Evolutionary conservation across 1,284 basidiomycete genomes (phyloP), one percentile per base, ranked within the genome.

Genomic region (Schizopora paradoxa): DNA sequence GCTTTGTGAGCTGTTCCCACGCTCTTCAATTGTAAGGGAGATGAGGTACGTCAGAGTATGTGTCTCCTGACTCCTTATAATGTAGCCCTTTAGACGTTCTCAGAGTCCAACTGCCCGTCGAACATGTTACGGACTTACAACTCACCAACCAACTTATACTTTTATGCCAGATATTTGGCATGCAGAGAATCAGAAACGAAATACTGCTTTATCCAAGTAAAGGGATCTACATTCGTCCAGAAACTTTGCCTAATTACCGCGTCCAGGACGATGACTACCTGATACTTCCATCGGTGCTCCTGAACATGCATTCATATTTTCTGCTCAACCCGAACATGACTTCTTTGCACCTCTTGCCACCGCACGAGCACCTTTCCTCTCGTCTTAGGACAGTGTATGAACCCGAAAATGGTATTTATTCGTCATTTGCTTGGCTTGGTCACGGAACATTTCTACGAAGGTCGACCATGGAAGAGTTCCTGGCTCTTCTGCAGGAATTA

Each of bases 201-300:
- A 26, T 77, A 72, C 54, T 84, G 79, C 59, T 84, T 82, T 57
- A 68, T 82, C 36, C 82, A 83, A 64, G 80, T 77, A 49, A 18
- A 61, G 43, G 31, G 22, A 18, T 43, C 38, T 19, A 18, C 26
- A 38, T 36, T 45, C 27, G n/a, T 41, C 25, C 37, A 3, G 11
- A 28, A 39, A 2, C 28, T 33, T 34, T 43, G 40, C 10, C 35
- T 49, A 13, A 51, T 27, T n/a, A n/a, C 51, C 31, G 26, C 25
- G 39, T 43, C 18, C 47, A 83, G 81, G 82, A 85, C 54, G 82
- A 86, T 56, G 82, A 84, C 59, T 85, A 78, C 55, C 63, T 84
- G 14, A 57, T 86, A 34, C 61, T 66, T 35, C 75, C 81, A 5
- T 72, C 79, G 52, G 66, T 81, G 26, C 70, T 85, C 41, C 65